phyloP scores from a whole-genome alignment of 768 basidiomycete genomes.

The Xanthoconium stramineum region DNA sequence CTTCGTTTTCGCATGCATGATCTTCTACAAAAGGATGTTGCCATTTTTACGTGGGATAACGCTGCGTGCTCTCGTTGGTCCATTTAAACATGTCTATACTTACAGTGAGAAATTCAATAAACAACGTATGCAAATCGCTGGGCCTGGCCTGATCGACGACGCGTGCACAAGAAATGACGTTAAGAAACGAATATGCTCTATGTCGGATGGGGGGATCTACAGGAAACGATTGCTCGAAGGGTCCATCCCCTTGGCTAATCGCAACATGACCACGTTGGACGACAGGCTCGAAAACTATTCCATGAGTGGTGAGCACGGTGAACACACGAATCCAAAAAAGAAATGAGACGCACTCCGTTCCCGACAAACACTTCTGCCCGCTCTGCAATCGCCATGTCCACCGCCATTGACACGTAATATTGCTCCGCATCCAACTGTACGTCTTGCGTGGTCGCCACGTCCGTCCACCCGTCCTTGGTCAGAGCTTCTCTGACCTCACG shows the following conservation, averaged over 20 bases:
- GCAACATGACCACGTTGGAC: constrained; percentile 48
- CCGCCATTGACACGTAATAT: constrained; percentile 45
- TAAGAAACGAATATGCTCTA: too few species aligned
- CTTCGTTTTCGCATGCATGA: too few species aligned
- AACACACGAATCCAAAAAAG: not conserved
- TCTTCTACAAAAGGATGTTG: too few species aligned
- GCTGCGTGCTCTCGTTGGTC: too few species aligned
- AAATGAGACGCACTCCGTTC: constrained; percentile 46
- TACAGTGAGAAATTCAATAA: too few species aligned
- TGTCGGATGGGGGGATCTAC: too few species aligned
- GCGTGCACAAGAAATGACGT: too few species aligned
- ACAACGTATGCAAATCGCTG: too few species aligned
- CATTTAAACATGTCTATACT: too few species aligned
- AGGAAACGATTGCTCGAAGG: constrained; percentile 40
- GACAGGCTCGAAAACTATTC: constrained; percentile 50
- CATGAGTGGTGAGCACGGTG: too few species aligned
- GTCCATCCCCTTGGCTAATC: constrained; percentile 44
- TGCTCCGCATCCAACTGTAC: constrained; percentile 45
- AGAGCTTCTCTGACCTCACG: constrained; percentile 37
- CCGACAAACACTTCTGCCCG: constrained; percentile 58
- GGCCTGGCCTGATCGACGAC: too few species aligned
- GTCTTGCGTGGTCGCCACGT: constrained; percentile 42
- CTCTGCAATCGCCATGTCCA: constrained; percentile 61
- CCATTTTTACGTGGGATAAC: too few species aligned
- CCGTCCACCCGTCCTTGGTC: constrained; percentile 47